Evolutionary conservation across 768 basidiomycete genomes (phyloP).

Genomic region (Cystofilobasidium macerans): DNA sequence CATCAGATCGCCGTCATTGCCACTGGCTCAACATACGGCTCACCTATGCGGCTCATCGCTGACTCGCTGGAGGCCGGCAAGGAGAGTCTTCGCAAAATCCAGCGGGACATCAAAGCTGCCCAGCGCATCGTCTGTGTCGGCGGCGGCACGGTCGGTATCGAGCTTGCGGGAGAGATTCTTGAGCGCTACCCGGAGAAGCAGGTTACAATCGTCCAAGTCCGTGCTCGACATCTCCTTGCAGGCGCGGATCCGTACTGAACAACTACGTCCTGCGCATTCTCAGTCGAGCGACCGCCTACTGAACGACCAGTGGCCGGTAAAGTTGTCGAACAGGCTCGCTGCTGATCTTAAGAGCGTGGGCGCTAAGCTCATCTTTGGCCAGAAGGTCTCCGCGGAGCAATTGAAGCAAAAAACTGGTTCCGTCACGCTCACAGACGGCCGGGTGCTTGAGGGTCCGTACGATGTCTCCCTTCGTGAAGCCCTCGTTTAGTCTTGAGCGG

Average conservation of each 20-base stretch:
- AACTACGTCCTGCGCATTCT: neutral
- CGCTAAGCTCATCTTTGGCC: neutral
- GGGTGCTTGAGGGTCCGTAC: neutral
- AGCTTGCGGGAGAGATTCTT: conserved; percentile 39
- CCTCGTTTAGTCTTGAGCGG: too few species aligned
- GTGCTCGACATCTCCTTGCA: neutral
- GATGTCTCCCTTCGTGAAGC: too few species aligned
- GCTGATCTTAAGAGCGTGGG: conserved; percentile 1
- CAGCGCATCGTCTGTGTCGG: conserved; percentile 38
- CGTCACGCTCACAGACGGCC: conserved; percentile 4
- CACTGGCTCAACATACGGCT: conserved; percentile 20
- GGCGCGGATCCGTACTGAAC: too few species aligned
- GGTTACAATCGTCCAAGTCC: conserved; percentile 12
- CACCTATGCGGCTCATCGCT: conserved; percentile 1
- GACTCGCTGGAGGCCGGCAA: neutral
- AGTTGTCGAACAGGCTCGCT: conserved; percentile 2
- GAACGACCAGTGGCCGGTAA: conserved; percentile 5
- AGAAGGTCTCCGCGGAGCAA: neutral
- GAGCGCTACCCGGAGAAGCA: conserved; percentile 30
- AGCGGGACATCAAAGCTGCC: neutral
- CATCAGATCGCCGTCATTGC: conserved; percentile 16
- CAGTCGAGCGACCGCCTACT: conserved; percentile 11
- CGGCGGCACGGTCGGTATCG: conserved; percentile 39
- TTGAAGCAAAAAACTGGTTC: conserved; percentile 3
- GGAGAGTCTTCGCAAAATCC: neutral